Base-by-base conservation (phyloP, 1,139 yeast genomes). In the Saccharomycopsis crataegensis region DNA sequence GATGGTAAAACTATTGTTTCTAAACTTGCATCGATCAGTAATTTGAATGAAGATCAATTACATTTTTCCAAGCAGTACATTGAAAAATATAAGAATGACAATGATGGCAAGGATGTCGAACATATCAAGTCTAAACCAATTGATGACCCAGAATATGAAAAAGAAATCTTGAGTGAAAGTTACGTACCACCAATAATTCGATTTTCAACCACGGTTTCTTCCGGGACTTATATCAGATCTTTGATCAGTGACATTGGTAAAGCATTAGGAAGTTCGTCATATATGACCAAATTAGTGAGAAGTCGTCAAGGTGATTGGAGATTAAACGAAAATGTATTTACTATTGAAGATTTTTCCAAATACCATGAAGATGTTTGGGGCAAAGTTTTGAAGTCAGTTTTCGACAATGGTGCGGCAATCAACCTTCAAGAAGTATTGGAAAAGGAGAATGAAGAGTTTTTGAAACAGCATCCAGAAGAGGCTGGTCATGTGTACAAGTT, bases 141-240 rank as follows among this genome's bases (percentile, higher is more conserved):
- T 31, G 64, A 67, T 28, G 62, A 59, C 3, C 50, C 62, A 6
- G 67, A 67, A 28, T 60, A 66, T n/a, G 57, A 59, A 7, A 47
- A 47, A 28, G 32, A n/a, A 7, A 16, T 47, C 12, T 54, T 60
- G 43, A 67, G 67, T 17, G 64, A 65, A 34, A 64, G 61, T 14
- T 73, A 72, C 57, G 68, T 72, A 54, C 79, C 80, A 2, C 96
- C 96, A 1, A 61, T 85, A 55, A 62, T 90, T 42, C 93, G 86
- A 62, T 78, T 93, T 60, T 77, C 77, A 11, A 80, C 95, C 11
- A 79, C 80, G 48, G 99, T 93, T 0, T 86, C 96, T 1, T 89
- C 98, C 0, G 99, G 99, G 1, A 93, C 99, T 0, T 94, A 94
- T 63, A 91, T 94, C 50, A 77, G 99, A 60, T 86, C 97, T 14